phyloP scores from a whole-genome alignment of 2,329 filamentous ascomycete species.

The Fusarium drepaniforme region DNA sequence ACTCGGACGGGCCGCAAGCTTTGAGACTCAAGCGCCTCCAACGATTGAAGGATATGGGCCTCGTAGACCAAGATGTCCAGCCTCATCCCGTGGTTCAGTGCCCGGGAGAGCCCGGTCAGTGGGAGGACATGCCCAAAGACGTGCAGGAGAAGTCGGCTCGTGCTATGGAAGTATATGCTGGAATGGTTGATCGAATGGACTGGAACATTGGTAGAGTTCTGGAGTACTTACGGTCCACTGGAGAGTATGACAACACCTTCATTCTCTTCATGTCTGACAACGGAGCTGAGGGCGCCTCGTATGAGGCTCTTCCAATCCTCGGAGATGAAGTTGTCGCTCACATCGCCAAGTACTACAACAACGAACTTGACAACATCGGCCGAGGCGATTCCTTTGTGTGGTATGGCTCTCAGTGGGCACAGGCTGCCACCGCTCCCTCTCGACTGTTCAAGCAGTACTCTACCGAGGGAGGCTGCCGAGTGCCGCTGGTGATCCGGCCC shows the following conservation, averaged over 20 bases:
- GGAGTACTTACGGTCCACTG: slow-evolving; percentile 48
- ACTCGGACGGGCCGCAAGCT: slow-evolving; percentile 70
- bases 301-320: slow-evolving; percentile 70
- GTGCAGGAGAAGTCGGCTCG: slow-evolving; percentile 27
- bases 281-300: slow-evolving; percentile 69
- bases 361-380: slow-evolving; percentile 64
- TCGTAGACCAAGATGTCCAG: slow-evolving; percentile 63
- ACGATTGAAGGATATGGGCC: slow-evolving; percentile 67
- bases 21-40: slow-evolving; percentile 65
- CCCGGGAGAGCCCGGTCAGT: slow-evolving; percentile 58
- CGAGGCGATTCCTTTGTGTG: slow-evolving; percentile 69
- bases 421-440: slow-evolving; percentile 53
- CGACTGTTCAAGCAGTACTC: slow-evolving; percentile 54
- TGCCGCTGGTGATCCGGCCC: slow-evolving; percentile 59
- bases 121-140: slow-evolving; percentile 22
- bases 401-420: slow-evolving; percentile 70
- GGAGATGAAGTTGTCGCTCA: slow-evolving; percentile 63
- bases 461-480: slow-evolving; percentile 63
- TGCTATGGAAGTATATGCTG: slow-evolving; percentile 62
- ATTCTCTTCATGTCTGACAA: slow-evolving; percentile 58
- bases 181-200: slow-evolving; percentile 68
- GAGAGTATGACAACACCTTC: slow-evolving; percentile 9
- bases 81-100: slow-evolving; percentile 60
- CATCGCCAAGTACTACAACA: slow-evolving; percentile 69
- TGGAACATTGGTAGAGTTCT: slow-evolving; percentile 64